These are phyloP conservation scores for Ceratobasidium theobromae DNA, from an alignment of 1,284 basidiomycete species.

Conservation along the genomic window DNA sequence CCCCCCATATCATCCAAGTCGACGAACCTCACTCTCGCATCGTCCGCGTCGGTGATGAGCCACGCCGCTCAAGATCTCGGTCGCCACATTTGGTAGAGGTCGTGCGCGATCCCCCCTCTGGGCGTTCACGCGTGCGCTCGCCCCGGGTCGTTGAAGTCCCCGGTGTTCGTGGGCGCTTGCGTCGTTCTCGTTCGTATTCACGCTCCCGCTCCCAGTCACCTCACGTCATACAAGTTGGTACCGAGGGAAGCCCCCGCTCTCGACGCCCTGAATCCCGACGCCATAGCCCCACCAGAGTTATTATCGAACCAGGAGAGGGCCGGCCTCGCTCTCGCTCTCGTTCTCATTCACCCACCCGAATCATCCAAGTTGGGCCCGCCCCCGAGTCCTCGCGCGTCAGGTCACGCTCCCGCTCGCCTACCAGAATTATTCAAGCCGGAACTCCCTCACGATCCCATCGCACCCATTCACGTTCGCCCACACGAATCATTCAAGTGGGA, in stretches of 20 bases:
- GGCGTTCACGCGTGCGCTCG: background rate
- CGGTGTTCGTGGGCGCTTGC: background rate
- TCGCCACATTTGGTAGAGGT: constrained; percentile 24
- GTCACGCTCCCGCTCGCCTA: constrained; percentile 13
- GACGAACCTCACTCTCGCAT: background rate
- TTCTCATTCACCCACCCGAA: constrained; percentile 1
- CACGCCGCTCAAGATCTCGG: background rate
- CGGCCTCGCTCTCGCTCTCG: constrained; percentile 4
- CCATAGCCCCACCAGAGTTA: background rate
- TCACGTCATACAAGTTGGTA: background rate
- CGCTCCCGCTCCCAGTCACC: background rate
- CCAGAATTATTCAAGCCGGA: constrained; percentile 10
- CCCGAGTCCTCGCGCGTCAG: too few species aligned
- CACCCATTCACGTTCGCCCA: background rate
- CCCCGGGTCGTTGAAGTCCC: constrained; percentile 4
- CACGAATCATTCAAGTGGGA: constrained; percentile 1
- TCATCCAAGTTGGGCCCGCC: background rate
- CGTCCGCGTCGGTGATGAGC: background rate
- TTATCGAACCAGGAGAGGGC: background rate
- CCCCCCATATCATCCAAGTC: background rate
- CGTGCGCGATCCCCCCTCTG: constrained; percentile 1
- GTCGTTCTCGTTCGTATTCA: background rate
- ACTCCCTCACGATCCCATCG: background rate
- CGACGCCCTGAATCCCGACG: background rate
- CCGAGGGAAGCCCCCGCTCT: background rate